These are phyloP conservation scores for Eutrema japonicum DNA, from an alignment of 345 rosid species.

Conservation along the genomic window DNA sequence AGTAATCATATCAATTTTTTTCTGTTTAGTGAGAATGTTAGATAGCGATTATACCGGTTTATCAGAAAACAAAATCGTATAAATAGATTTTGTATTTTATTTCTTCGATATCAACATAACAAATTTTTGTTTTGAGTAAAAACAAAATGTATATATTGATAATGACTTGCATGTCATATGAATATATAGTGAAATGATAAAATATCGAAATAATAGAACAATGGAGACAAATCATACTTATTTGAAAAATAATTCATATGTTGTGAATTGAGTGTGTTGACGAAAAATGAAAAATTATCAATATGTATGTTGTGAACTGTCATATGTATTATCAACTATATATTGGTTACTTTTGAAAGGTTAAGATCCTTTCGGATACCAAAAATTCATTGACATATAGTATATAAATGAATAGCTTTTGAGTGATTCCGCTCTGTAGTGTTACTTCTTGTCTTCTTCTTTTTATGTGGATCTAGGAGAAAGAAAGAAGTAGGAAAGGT, in stretches of 20 bases:
- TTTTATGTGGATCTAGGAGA: constrained; percentile 36
- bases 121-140: not conserved
- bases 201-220: not conserved
- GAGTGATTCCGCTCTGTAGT: constrained; percentile 2
- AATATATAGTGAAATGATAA: not conserved
- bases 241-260: too few species aligned
- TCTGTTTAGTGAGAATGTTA: not conserved
- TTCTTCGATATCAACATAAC: not conserved
- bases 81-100: too few species aligned
- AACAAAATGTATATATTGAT: not conserved
- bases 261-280: not conserved
- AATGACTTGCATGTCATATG: not conserved
- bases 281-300: too few species aligned
- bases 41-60: not conserved
- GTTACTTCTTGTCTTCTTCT: not conserved
- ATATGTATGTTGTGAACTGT: not conserved
- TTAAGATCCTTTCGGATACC: not conserved
- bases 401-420: not conserved
- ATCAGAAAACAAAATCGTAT: not conserved
- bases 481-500: constrained; percentile 30
- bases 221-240: too few species aligned
- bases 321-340: not conserved
- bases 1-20: not conserved
- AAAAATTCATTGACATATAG: not conserved
- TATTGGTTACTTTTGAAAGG: not conserved